Base-by-base conservation (phyloP, 169 alveolate species). In the Sarcocystis neurona region DNA sequence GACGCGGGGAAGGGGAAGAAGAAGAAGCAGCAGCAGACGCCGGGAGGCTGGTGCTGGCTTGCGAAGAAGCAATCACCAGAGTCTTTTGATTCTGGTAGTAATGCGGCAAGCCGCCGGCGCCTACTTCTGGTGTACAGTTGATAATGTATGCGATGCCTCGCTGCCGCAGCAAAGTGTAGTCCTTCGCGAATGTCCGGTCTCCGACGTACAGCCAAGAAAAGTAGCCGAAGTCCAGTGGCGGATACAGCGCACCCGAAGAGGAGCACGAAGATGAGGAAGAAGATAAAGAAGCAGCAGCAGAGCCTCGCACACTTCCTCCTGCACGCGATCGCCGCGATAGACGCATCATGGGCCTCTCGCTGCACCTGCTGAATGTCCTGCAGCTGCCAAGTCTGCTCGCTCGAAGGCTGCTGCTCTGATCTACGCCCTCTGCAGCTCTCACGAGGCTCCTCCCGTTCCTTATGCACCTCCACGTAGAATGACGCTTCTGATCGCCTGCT, bases 191-290 rank as follows among this genome's bases (percentile, higher is more conserved):
- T 63, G 60, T 70, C 50, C 63, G 47, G 72, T 87, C 94, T 43
- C 94, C 94, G 68, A 78, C 46, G 66, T 68, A 91, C 27, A 91
- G 87, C 94, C 94, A 91, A n/a, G 94, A 85, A 27, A 91, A 90
- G 18, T 72, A 56, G 46, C 34, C 89, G 39, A 87, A 84, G 46
- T 84, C 90, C 44, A 90, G 84, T 0, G 91, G 91, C 72, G 82
- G 82, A 39, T 72, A 72, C 53, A 72, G n/a, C n/a, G n/a, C n/a
- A n/a, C n/a, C 58, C n/a, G 56, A 72, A 6, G 56, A 27, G 1
- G 48, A 18, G 34, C 34, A n/a, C 3, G 46, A 12, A 30, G 75
- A 63, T 5, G 75, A 63, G 30, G 75, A 63, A 72, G 44, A 43
- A 37, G 34, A n/a, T n/a, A n/a, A n/a, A n/a, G n/a, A n/a, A n/a